Percentiles rank a stretch among this genome's conserved stretches.
phyloP scores from a whole-genome alignment of 2,329 filamentous ascomycete species.

The Alternaria hordeiaustralica region DNA sequence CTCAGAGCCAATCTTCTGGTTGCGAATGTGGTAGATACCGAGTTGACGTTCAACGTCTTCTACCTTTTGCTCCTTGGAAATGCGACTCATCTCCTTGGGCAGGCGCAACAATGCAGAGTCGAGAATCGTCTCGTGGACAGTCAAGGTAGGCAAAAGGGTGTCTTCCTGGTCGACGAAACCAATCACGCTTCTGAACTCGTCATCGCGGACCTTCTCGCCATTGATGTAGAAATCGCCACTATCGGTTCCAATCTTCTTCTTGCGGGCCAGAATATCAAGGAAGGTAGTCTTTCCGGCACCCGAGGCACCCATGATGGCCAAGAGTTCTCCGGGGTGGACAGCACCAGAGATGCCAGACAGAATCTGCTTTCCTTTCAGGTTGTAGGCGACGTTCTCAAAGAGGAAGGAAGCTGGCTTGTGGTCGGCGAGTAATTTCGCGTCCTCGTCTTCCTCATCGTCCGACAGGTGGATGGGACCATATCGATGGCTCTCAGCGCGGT shows the following conservation, averaged over 20 bases:
- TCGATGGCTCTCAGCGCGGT: slow-evolving; percentile 68
- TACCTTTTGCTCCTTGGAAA: slow-evolving; percentile 89
- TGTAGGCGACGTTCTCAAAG: slow-evolving; percentile 87
- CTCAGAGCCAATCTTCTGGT: slow-evolving; percentile 95
- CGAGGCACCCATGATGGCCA: slow-evolving; percentile 97
- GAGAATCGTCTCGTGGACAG: slow-evolving; percentile 96
- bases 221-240: slow-evolving; percentile 90
- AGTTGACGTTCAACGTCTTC: slow-evolving; percentile 95
- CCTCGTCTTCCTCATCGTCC: slow-evolving; percentile 86
- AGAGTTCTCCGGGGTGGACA: slow-evolving; percentile 92
- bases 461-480: slow-evolving; percentile 75
- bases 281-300: slow-evolving; percentile 98
- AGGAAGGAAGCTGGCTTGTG: slow-evolving; percentile 89
- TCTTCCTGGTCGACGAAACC: slow-evolving; percentile 99
- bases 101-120: slow-evolving; percentile 90
- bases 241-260: slow-evolving; percentile 88
- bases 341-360: slow-evolving; percentile 80
- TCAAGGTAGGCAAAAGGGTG: slow-evolving; percentile 92
- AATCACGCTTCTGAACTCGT: slow-evolving; percentile 88
- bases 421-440: slow-evolving; percentile 83
- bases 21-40: slow-evolving; percentile 90
- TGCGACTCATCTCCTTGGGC: slow-evolving; percentile 86
- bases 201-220: slow-evolving; percentile 83
- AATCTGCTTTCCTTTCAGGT: slow-evolving; percentile 86
- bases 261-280: slow-evolving; percentile 91